These are phyloP conservation scores for Vitis labrusca DNA, from an alignment of 164 flowering plant species.

Conservation along the genomic window DNA sequence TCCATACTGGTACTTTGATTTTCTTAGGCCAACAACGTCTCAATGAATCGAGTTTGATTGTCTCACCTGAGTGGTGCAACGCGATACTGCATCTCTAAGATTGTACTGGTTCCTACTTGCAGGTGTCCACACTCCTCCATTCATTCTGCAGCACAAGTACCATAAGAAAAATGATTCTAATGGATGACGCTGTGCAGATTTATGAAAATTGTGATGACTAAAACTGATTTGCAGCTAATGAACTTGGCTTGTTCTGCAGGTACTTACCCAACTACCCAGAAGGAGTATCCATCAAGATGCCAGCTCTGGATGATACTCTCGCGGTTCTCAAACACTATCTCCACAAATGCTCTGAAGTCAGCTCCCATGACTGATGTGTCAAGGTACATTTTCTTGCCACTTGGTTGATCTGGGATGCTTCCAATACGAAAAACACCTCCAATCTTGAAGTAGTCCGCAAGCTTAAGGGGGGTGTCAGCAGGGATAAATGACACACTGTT, in stretches of 20 bases:
- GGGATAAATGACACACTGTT: constrained; percentile 77
- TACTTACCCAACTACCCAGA: constrained; percentile 84
- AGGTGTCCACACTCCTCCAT: constrained; percentile 63
- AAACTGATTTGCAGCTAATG: too few species aligned
- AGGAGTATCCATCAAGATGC: constrained; percentile 80
- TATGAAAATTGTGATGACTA: too few species aligned
- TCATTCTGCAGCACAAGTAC: constrained; percentile 59
- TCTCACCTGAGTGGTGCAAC: constrained; percentile 74
- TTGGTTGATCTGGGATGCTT: constrained; percentile 60
- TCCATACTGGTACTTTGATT: neutral
- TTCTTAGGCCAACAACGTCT: neutral
- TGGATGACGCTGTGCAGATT: too few species aligned
- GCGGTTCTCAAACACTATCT: constrained; percentile 74
- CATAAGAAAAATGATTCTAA: too few species aligned
- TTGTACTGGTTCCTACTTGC: constrained; percentile 61
- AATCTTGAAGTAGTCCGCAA: constrained; percentile 79
- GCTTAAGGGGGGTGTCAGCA: constrained; percentile 80
- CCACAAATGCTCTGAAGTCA: constrained; percentile 61
- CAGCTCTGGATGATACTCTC: constrained; percentile 68
- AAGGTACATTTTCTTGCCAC: constrained; percentile 25
- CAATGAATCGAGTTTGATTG: neutral
- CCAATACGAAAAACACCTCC: constrained; percentile 69
- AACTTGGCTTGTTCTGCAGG: neutral
- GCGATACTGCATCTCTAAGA: constrained; percentile 64
- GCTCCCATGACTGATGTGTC: constrained; percentile 81